phyloP scores from a whole-genome alignment of 2,329 filamentous ascomycete genomes.

The Cladophialophora bantiana region DNA sequence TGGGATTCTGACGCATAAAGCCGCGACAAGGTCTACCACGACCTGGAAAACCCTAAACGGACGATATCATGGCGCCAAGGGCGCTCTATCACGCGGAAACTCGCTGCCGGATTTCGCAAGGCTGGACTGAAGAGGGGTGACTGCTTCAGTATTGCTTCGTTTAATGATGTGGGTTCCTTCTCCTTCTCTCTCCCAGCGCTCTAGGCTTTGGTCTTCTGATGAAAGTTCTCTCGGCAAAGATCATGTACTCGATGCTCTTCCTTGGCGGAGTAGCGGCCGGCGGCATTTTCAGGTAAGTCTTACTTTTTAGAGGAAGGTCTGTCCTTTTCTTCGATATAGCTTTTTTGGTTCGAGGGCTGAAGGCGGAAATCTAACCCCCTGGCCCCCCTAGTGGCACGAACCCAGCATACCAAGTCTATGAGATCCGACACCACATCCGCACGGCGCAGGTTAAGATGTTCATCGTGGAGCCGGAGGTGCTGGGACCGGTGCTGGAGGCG shows the following conservation, averaged over 20 bases:
- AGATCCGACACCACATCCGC: slow-evolving; percentile 56
- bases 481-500: slow-evolving; percentile 22
- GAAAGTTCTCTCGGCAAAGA: background rate
- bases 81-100: slow-evolving; percentile 50
- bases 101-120: slow-evolving; percentile 58
- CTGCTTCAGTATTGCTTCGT: slow-evolving; percentile 62
- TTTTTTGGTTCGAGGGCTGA: too few species aligned
- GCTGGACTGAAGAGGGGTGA: slow-evolving; percentile 52
- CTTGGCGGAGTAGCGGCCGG: slow-evolving; percentile 55
- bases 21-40: slow-evolving; percentile 53
- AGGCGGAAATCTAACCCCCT: too few species aligned
- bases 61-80: slow-evolving; percentile 26
- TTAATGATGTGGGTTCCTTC: slow-evolving; percentile 50
- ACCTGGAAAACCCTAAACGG: slow-evolving; percentile 53
- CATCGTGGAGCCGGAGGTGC: slow-evolving; percentile 49
- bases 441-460: slow-evolving; percentile 55
- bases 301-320: background rate
- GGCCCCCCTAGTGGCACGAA: slow-evolving; percentile 51
- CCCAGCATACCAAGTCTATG: slow-evolving; percentile 54
- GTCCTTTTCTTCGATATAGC: background rate
- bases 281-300: slow-evolving; percentile 52
- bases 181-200: background rate
- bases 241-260: slow-evolving; percentile 50
- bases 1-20: background rate
- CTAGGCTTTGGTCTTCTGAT: background rate